Percentiles rank a stretch among this genome's conserved stretches.
These are phyloP conservation scores for Alternaria atra DNA, from an alignment of 2,329 filamentous ascomycete genomes.

Conservation along the genomic window DNA sequence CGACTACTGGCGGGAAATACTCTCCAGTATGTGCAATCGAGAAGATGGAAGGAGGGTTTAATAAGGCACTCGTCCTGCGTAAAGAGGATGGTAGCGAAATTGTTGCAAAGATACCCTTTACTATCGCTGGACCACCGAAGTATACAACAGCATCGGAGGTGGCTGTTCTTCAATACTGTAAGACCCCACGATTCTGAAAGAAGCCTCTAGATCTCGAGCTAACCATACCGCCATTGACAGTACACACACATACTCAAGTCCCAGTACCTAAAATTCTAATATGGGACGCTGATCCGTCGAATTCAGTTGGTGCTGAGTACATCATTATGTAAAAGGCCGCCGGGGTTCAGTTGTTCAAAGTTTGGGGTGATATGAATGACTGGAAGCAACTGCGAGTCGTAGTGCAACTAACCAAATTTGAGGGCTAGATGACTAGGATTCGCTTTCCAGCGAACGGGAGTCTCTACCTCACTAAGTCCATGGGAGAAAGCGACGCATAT, in stretches of 20 bases:
- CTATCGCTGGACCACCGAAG: conserved; percentile 40
- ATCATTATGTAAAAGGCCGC: conserved; percentile 49
- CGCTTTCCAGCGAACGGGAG: conserved; percentile 41
- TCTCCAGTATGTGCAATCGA: conserved; percentile 40
- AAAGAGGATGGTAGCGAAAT: conserved; percentile 27
- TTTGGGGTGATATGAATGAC: conserved; percentile 43
- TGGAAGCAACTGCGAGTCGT: conserved; percentile 36
- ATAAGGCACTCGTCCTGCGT: conserved; percentile 41
- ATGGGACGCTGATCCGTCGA: conserved; percentile 37
- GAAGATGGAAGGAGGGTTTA: conserved; percentile 48
- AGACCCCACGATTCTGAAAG: conserved; percentile 7
- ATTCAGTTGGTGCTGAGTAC: conserved; percentile 47
- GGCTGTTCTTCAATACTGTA: conserved; percentile 46
- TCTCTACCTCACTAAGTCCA: conserved; percentile 41
- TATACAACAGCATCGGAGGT: conserved; percentile 49
- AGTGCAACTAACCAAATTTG: conserved; percentile 34
- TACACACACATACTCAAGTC: conserved; percentile 24
- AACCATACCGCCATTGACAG: conserved; percentile 8
- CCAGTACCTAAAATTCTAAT: conserved; percentile 41
- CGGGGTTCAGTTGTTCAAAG: conserved; percentile 37
- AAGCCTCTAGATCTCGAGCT: conserved; percentile 3
- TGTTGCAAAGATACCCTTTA: conserved; percentile 36
- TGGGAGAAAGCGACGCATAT: conserved; percentile 12
- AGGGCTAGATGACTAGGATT: conserved; percentile 34
- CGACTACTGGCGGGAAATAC: conserved; percentile 18